Base-by-base conservation (phyloP, 1,139 yeast species). In the Saccharomyces pastorianus region DNA sequence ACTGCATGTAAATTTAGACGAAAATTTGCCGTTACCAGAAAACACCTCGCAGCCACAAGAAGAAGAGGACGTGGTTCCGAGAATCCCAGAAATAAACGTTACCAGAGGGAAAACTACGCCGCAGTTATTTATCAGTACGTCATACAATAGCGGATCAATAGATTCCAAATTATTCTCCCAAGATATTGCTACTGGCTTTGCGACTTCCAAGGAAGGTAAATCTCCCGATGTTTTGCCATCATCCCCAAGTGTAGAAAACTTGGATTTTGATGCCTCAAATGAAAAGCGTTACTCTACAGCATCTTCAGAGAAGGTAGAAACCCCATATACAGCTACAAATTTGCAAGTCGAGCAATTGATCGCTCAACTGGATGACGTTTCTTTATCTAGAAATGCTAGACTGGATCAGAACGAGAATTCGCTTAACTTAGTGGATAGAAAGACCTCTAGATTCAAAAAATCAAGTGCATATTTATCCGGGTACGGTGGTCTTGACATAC, bases 331-430 rank as follows among this genome's bases (percentile, higher is more conserved):
- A 1, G 54, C 60, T n/a, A 61, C 67, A 6, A 64, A 59, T 50
- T 41, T 55, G 42, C 65, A 66, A 49, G 67, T 67, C 2, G 69
- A 65, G 53, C 61, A 60, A 53, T 58, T 67, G 17, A 56, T 67
- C 17, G 69, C 69, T 11, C 68, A 67, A 49, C 52, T 67, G 13
- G 64, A 67, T 52, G 64, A 61, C 42, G 65, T 65, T 3, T 62
- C 69, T 2, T 55, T 60, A n/a, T 60, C 62, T 6, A 61, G 66
- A 51, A 61, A 62, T 42, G 64, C 58, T 25, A 54, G 58, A 32
- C 34, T 61, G 8, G 55, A 54, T 44, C 38, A 38, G 14, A 42
- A 25, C 20, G 32, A 23, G 4, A 31, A 44, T 28, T 41, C 44
- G 7, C 14, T 50, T 2, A 23, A 8, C 2, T 1, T 17, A 38